Evolutionary conservation across 495 filamentous ascomycete species (phyloP).

Genomic region (Copromyces sp.): DNA sequence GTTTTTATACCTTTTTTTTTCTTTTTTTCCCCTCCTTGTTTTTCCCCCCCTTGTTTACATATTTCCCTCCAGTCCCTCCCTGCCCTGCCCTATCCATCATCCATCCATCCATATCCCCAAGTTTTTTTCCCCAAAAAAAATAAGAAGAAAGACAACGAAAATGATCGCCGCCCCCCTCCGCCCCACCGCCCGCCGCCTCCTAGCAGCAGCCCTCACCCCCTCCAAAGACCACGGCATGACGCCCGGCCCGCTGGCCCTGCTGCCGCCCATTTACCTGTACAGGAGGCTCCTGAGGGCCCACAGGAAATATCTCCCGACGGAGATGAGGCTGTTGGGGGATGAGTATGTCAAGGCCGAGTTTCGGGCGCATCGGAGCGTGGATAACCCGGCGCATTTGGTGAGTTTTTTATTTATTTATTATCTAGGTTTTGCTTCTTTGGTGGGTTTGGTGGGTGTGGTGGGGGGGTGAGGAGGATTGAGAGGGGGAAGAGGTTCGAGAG

Average conservation of each 20-base stretch:
- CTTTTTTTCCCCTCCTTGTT: too few species aligned
- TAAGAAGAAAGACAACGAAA: too few species aligned
- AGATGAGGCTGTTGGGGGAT: slow-evolving; percentile 79
- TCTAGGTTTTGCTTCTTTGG: too few species aligned
- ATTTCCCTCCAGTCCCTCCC: too few species aligned
- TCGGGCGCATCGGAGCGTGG: slow-evolving; percentile 64
- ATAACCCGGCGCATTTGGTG: slow-evolving; percentile 91
- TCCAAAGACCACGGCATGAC: slow-evolving; percentile 17
- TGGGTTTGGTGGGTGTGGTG: too few species aligned
- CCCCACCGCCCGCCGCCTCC: slow-evolving; percentile 10
- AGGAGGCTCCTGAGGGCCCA: slow-evolving; percentile 79
- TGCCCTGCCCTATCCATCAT: too few species aligned
- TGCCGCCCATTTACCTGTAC: slow-evolving; percentile 88
- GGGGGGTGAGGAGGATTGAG: too few species aligned
- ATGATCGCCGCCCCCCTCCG: not conserved
- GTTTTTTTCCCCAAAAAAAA: too few species aligned
- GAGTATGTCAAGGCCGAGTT: slow-evolving; percentile 89
- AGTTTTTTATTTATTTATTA: slow-evolving; percentile 15
- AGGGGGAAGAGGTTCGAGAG: too few species aligned
- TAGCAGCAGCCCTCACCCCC: slow-evolving; percentile 22
- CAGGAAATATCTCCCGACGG: slow-evolving; percentile 57
- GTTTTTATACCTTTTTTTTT: too few species aligned
- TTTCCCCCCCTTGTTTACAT: too few species aligned
- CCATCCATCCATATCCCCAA: too few species aligned
- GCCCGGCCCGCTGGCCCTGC: slow-evolving; percentile 59